Percentiles rank a stretch among this genome's conserved stretches.
Evolutionary conservation across 441 rosid genomes (phyloP).

Genomic region (Adansonia gregorii): DNA sequence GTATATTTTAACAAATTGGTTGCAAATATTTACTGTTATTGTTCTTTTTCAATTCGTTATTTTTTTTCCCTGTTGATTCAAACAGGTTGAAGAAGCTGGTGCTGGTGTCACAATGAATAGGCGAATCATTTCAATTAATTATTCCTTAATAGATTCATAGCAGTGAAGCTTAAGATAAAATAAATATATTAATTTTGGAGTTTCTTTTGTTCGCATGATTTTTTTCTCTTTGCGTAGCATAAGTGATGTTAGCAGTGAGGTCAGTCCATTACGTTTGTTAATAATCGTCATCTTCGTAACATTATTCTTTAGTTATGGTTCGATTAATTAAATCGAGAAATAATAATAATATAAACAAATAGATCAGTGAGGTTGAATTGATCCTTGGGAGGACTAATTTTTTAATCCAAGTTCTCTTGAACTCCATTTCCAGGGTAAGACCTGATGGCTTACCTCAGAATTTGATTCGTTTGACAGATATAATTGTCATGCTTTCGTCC

Average conservation of each 20-base stretch:
- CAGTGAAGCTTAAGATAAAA: neutral
- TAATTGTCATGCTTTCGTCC: neutral
- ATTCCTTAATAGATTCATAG: neutral
- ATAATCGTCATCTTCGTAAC: neutral
- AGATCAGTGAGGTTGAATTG: neutral
- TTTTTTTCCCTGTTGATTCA: neutral
- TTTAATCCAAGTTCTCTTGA: neutral
- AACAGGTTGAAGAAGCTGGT: neutral
- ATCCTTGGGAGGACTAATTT: neutral
- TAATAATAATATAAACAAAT: neutral
- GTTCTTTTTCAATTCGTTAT: neutral
- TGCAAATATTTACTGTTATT: neutral
- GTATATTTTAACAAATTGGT: neutral
- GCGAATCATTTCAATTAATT: neutral
- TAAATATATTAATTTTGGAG: neutral
- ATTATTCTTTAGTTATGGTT: neutral
- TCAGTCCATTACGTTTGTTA: constrained; percentile 5
- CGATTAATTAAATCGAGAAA: neutral
- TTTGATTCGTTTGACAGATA: neutral
- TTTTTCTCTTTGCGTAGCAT: neutral
- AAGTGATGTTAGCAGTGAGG: constrained; percentile 10
- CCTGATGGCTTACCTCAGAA: constrained; percentile 10
- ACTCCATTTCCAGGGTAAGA: neutral
- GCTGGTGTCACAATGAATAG: neutral
- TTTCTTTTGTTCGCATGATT: neutral